Base-by-base conservation (phyloP, 768 basidiomycete species). In the Hypholoma sublateritium region DNA sequence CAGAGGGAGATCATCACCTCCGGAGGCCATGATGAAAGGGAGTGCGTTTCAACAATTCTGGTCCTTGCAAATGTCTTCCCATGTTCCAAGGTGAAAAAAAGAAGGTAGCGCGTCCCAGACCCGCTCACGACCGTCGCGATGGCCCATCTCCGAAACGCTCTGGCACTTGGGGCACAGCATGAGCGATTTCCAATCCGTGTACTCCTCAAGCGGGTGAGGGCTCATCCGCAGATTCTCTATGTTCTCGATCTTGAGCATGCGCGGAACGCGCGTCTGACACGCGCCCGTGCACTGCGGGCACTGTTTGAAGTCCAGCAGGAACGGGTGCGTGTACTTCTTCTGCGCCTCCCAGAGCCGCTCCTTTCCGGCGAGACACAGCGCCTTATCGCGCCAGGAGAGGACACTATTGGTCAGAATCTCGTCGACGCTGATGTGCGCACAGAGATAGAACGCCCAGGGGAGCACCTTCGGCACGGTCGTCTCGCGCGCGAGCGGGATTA, bases 361-460 rank as follows among this genome's bases (percentile, higher is more conserved):
- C 52, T 72, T 75, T 1, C 76, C 77, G 0, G 75, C 75, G 0
- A 78, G 64, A 47, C 75, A 76, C 1, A 77, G 65, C 0, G 77
- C 72, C 53, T 76, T 78, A 58, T 77, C 74, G 19, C 65, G 62
- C 77, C 77, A 78, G 2, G 74, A 74, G 24, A 78, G 63, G 5
- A 70, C 68, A 1, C 62, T 39, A 54, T 77, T 72, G 5, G 65
- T 59, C 11, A 78, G 61, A 6, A 78, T 66, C 12, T 70, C 67
- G 21, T 74, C 70, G 17, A 67, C 67, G 13, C 60, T 42, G 35
- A 78, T 75, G 45, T 77, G 76, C 0, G 75, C 72, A 46, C 75
- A 77, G 52, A 78, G 74, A 53, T 78, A 78, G 61, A 75, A 77
- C 1, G 77, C 76, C 77, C 77, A 78, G 0, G 77, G 77, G 1